Evolutionary conservation across 2,329 filamentous ascomycete species (phyloP), one percentile per base, ranked within the genome.

Genomic region (Aureobasidium sp.): DNA sequence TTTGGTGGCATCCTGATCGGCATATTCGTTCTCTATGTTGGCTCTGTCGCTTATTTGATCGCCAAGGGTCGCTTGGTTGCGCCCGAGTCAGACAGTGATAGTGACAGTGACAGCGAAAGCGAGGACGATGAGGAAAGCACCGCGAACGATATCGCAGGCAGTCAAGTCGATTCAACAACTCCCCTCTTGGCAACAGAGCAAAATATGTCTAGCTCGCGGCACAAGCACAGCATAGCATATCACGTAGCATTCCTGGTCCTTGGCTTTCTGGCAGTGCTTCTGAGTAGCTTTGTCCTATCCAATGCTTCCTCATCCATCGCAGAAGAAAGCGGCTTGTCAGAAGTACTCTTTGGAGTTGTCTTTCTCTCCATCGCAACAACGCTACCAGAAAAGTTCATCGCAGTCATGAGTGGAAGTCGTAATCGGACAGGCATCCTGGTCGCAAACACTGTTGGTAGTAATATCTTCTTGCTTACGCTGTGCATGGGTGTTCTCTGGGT

Each of bases 401-500:
- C 81, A 1, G 71, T 82, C 4, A 64, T 82, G 29, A 79, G 79
- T 63, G 77, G 79, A 16, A 70, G 66, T 13, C 74, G 77, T 15
- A 79, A 78, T 5, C 76, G 82, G n/a, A 67, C 69, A 2, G 79
- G 79, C 1, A 80, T 83, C 52, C 67, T 83, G 9, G 77, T 80
- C 5, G 81, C 80, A 0, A 82, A 79, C 48, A 81, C 79, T 3
- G 79, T 76, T 0, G 81, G 80, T 5, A 82, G 79, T 64, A 83
- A 83, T 63, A 79, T 83, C 37, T 84, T 83, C 66, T 69, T 83
- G 36, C 69, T 83, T 15, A 77, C 79, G 1, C 70, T 83, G 4
- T 83, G 80, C 65, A 69, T 77, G 16, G 81, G 78, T 1, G 70
- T 79, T 15, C 63, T 75, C 6, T 63, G 63, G 62, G 61, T 68